Percentiles rank a stretch among this genome's conserved stretches.
Conservation (phyloP, 2,329 filamentous ascomycete species). For the Rutstroemia sp. region DNA sequence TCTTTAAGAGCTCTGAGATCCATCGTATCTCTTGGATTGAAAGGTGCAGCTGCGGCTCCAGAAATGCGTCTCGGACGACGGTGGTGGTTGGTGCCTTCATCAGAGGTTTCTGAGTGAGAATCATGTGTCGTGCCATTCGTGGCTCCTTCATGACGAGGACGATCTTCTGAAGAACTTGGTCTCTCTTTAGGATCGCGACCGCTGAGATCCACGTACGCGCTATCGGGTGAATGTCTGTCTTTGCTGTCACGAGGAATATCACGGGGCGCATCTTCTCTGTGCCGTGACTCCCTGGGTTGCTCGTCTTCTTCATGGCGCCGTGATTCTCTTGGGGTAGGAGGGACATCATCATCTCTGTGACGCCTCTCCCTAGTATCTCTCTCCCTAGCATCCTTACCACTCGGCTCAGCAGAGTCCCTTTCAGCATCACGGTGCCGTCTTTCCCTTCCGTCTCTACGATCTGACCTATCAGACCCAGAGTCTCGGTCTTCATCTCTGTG, state of each 20-base stretch:
- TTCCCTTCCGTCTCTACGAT: constrained; percentile 21
- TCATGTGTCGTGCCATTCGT: constrained; percentile 14
- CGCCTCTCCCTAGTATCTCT: constrained; percentile 16
- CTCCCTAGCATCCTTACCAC: constrained; percentile 20
- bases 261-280: not conserved
- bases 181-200: constrained; percentile 42
- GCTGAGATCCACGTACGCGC: constrained; percentile 22
- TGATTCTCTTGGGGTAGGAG: not conserved
- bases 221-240: constrained; percentile 13
- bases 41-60: constrained; percentile 18
- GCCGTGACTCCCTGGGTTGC: not conserved
- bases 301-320: constrained; percentile 6
- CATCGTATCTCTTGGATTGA: constrained; percentile 30
- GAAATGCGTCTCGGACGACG: constrained; percentile 17
- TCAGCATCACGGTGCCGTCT: constrained; percentile 17
- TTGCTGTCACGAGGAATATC: constrained; percentile 5
- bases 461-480: constrained; percentile 6
- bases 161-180: constrained; percentile 28
- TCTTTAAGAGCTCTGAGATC: constrained; percentile 29
- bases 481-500: constrained; percentile 14
- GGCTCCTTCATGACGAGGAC: constrained; percentile 15
- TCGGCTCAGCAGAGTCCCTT: constrained; percentile 18
- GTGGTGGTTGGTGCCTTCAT: constrained; percentile 16
- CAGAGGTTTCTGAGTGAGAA: constrained; percentile 21
- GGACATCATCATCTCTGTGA: constrained; percentile 15